These are phyloP conservation scores for Paramarasmius palmivorus DNA, from an alignment of 1,284 basidiomycete species.

Conservation along the genomic window DNA sequence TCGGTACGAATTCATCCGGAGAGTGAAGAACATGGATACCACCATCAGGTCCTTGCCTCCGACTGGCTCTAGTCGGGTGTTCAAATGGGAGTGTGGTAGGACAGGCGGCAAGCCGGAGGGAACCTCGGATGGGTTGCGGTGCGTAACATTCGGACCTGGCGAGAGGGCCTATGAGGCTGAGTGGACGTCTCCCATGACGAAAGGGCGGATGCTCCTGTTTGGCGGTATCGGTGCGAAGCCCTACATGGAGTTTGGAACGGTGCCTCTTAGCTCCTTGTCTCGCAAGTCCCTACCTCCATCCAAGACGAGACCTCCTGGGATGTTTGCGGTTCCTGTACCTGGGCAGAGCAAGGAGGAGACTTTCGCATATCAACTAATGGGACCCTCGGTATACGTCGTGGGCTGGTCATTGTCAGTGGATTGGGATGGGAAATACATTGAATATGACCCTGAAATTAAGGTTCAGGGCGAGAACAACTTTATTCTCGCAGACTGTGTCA, in stretches of 20 bases:
- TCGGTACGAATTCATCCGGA: constrained; percentile 19
- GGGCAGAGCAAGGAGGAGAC: not conserved
- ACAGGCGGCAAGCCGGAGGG: constrained; percentile 12
- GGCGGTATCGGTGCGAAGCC: constrained; percentile 1
- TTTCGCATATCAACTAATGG: constrained; percentile 1
- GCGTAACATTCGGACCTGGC: constrained; percentile 9
- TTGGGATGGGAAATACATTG: constrained; percentile 14
- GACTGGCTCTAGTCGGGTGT: not conserved
- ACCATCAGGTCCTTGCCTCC: constrained; percentile 3
- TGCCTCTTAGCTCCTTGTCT: not conserved
- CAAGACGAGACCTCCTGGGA: not conserved
- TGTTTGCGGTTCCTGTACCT: not conserved
- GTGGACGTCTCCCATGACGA: constrained; percentile 19
- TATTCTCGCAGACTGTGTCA: constrained; percentile 18
- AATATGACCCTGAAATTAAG: constrained; percentile 15
- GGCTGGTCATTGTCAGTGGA: constrained; percentile 21
- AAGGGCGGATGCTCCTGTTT: constrained; percentile 8
- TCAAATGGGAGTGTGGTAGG: constrained; percentile 21
- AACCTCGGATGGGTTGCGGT: constrained; percentile 8
- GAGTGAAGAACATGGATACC: constrained; percentile 16
- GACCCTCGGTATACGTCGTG: constrained; percentile 12
- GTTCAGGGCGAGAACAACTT: constrained; percentile 15
- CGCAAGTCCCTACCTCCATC: not conserved
- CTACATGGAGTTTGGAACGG: constrained; percentile 14
- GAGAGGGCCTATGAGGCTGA: constrained; percentile 19